Evolutionary conservation across 495 filamentous ascomycete species (phyloP), one percentile per base, ranked within the genome.

Genomic region (Trichodelitschia bisporula): DNA sequence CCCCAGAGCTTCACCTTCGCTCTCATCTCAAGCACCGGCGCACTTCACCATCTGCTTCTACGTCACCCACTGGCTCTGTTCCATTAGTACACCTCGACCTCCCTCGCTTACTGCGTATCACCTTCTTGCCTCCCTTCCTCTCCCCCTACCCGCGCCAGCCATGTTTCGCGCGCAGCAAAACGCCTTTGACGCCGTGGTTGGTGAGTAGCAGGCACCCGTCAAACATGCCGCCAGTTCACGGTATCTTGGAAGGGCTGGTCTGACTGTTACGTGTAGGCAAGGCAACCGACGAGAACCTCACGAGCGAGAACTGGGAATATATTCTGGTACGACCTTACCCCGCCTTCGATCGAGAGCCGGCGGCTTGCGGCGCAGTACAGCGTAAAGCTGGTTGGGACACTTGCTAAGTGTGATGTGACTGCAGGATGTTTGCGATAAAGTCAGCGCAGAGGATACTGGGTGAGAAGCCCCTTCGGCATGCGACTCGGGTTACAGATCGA

Each of bases 231-330:
- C 21, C n/a, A n/a, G n/a, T n/a, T n/a, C n/a, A n/a, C 21, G 21
- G 6, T 6, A 24, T 6, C 21, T 24, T 24, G 6, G 21, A 24
- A 24, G 6, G 6, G 21, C 6, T 6, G n/a, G 6, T 24, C n/a
- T 24, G 6, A n/a, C 21, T 24, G 6, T 24, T n/a, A 6, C 6
- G n/a, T 24, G 21, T 39, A 97, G 86, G 76, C 55, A 93, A 91
- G 66, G 83, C 89, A 50, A 97, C 86, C 29, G 86, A 97, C 50
- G 86, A 97, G 61, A 97, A 91, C 49, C 66, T 93, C 45, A 95
- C 86, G 5, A 77, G 76, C 26, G 89, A 95, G 58, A 92, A 95
- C 53, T 97, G 86, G 86, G 86, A 86, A 44, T 82, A 72, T 49
- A 97, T 97, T 51, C 72, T 97, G 53, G 66, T 71, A 56, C 42